Percentiles rank a stretch among this genome's conserved stretches.
Conservation (phyloP, 2,329 filamentous ascomycete genomes). For the Penicillium crustosum region DNA sequence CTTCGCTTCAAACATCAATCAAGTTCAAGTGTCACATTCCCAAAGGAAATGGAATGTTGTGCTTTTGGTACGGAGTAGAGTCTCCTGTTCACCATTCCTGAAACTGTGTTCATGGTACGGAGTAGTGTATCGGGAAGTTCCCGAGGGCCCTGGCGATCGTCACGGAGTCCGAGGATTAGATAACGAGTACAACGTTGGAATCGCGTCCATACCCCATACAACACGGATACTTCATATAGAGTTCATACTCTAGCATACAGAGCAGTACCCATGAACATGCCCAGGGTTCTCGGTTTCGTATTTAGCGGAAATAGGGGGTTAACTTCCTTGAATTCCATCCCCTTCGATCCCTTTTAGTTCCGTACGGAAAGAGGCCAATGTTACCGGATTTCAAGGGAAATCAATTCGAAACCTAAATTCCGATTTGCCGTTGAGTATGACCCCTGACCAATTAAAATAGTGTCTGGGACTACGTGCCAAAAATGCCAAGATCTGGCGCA, state of each 20-base stretch:
- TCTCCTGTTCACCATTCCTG: neutral
- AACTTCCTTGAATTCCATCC: constrained; percentile 3
- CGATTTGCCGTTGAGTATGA: neutral
- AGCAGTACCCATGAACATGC: neutral
- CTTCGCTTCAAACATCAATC: too few relatives aligned
- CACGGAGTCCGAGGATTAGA: neutral
- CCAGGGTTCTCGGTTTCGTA: constrained; percentile 2
- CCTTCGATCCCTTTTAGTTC: neutral
- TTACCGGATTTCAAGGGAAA: neutral
- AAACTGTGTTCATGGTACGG: neutral
- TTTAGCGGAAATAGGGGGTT: constrained; percentile 2
- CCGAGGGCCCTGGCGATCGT: neutral
- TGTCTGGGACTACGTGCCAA: neutral
- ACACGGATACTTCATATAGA: neutral
- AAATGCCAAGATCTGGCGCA: constrained; percentile 5
- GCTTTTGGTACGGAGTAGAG: neutral
- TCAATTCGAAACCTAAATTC: neutral
- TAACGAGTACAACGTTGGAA: neutral
- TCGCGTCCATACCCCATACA: neutral
- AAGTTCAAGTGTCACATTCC: neutral
- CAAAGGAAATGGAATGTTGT: neutral
- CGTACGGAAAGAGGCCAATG: too few relatives aligned
- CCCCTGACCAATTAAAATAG: neutral
- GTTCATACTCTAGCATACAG: neutral
- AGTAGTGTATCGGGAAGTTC: neutral